phyloP scores from a whole-genome alignment of 2,329 filamentous ascomycete genomes.

The Claviceps sp. region DNA sequence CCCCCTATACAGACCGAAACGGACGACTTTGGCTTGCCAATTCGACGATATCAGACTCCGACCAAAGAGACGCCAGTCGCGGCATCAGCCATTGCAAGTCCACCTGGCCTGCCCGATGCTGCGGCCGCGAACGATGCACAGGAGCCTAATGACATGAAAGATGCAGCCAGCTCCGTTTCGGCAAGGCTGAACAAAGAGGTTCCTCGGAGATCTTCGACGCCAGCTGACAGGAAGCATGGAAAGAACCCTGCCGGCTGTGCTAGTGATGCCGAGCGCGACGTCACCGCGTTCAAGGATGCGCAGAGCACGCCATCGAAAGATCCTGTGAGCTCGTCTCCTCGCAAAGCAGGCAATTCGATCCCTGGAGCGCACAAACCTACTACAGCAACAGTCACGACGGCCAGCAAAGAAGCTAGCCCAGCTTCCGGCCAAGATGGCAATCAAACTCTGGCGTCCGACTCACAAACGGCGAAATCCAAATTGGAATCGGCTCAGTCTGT shows the following conservation, averaged over 20 bases:
- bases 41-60: slow-evolving; percentile 34
- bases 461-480: background rate
- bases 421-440: background rate
- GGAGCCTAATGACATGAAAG: background rate
- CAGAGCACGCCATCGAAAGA: slow-evolving; percentile 13
- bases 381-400: background rate
- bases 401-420: background rate
- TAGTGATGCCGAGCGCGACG: slow-evolving; percentile 19
- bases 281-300: slow-evolving; percentile 24
- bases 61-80: slow-evolving; percentile 9
- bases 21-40: slow-evolving; percentile 61
- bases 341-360: background rate
- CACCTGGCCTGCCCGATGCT: background rate
- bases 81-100: slow-evolving; percentile 5
- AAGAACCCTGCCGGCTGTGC: slow-evolving; percentile 8
- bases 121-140: background rate
- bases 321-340: background rate
- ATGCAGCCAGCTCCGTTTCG: background rate
- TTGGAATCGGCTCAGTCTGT: background rate
- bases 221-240: background rate
- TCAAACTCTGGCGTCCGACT: background rate
- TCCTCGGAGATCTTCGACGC: background rate
- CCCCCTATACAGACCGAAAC: slow-evolving; percentile 27
- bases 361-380: background rate
- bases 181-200: background rate